Base-by-base conservation (phyloP, 2,329 filamentous ascomycete species). In the Penicillium sp. region DNA sequence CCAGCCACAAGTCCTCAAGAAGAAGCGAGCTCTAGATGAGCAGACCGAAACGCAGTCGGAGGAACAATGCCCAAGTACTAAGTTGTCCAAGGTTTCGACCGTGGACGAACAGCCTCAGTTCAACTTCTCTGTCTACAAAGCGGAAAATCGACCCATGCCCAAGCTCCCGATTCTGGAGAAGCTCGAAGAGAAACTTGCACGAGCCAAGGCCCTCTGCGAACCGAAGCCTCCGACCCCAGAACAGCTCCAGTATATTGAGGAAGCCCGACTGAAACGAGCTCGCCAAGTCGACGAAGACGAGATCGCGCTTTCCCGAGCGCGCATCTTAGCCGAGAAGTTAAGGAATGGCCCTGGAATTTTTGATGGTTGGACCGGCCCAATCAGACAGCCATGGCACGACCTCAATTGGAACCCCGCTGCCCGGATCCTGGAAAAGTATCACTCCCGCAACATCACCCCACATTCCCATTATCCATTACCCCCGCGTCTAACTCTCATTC, bases 241-340 rank as follows among this genome's bases (percentile, higher is more conserved):
- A 16, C 61, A 67, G 32, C 32, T 50, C 8, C 16, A 53, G 34
- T 38, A 32, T 4, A 51, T 59, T 10, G 60, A 65, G 35, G 46
- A 56, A 11, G 59, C 57, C 4, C 62, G 61, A 48, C 59, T 59
- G 18, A 60, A 51, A 43, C 56, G 45, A 4, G 39, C 55, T 16
- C 59, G 54, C 23, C 64, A 70, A 52, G 66, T 76, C 35, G 72
- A 76, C 35, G 69, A 75, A 56, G 74, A 76, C 44, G 74, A 76
- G 58, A 61, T 76, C 9, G 66, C 76, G 11, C 64, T 76, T 16
- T 73, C 67, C 27, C 71, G 72, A 6, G 74, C 74, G 9, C 71
- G 74, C 9, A 74, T 76, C 39, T 70, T 70, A 18, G 74, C 73
- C 8, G 71, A 74, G 51, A 65, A 70, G n/a, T 44, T 76, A 8